These are phyloP conservation scores for Tagetes erecta DNA, from an alignment of 129 eudicot genomes.

Conservation along the genomic window DNA sequence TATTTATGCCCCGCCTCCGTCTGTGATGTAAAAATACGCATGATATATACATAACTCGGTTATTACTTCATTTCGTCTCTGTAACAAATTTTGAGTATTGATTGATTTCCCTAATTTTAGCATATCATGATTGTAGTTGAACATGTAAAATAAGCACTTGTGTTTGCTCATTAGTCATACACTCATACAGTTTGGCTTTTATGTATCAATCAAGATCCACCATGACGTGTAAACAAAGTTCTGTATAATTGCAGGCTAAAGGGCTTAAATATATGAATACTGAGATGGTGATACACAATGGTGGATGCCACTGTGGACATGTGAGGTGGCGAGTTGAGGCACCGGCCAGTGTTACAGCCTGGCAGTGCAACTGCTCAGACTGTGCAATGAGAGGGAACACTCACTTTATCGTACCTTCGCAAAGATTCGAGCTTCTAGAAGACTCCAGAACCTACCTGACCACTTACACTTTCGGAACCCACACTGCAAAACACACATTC, in stretches of 20 bases:
- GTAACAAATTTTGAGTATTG: neutral
- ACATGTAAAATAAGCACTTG: neutral
- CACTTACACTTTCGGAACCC: conserved; percentile 82
- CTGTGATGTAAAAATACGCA: neutral
- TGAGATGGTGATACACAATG: conserved; percentile 53
- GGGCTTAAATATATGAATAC: conserved; percentile 38
- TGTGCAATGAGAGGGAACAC: conserved; percentile 91
- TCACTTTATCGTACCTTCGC: conserved; percentile 64
- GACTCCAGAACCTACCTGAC: conserved; percentile 62
- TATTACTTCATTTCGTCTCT: neutral
- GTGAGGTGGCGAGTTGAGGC: conserved; percentile 72
- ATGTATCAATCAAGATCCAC: conserved; percentile 1
- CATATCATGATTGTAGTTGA: neutral
- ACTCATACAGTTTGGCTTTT: neutral
- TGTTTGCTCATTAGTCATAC: neutral
- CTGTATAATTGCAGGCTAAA: neutral
- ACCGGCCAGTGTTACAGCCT: conserved; percentile 59
- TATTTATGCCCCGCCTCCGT: neutral
- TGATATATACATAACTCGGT: neutral
- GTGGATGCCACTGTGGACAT: conserved; percentile 84
- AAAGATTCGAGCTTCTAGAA: conserved; percentile 53
- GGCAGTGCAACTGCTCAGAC: conserved; percentile 79
- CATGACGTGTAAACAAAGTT: neutral
- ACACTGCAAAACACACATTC: conserved; percentile 82
- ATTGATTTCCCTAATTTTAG: neutral